Percentiles rank a stretch among this genome's conserved stretches.
Conservation (phyloP, 2,329 filamentous ascomycete genomes). For the Dryadomyces quercivorus region DNA sequence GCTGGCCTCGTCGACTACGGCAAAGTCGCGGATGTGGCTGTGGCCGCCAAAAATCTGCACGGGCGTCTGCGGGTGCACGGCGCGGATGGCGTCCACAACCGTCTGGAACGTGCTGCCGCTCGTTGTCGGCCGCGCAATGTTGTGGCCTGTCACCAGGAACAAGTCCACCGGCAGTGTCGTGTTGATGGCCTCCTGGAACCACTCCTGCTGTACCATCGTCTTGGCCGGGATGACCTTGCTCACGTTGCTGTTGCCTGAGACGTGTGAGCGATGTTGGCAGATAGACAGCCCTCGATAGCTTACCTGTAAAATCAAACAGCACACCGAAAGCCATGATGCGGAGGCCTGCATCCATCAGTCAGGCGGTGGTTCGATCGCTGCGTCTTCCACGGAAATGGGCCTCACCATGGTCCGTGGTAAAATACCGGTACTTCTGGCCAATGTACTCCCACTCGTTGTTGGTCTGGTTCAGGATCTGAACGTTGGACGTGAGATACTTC, state of each 20-base stretch:
- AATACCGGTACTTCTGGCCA: constrained; percentile 30
- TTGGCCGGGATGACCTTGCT: constrained; percentile 46
- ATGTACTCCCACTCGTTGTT: constrained; percentile 28
- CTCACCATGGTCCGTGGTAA: constrained; percentile 23
- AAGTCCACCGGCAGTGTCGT: constrained; percentile 43
- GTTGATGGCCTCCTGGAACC: constrained; percentile 48
- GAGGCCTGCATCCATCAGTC: constrained; percentile 16
- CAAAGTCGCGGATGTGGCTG: constrained; percentile 52
- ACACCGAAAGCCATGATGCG: constrained; percentile 32
- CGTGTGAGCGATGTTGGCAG: background rate
- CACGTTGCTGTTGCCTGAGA: constrained; percentile 42
- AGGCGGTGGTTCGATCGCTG: background rate
- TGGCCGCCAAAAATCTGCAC: constrained; percentile 56
- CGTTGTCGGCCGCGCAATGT: constrained; percentile 36
- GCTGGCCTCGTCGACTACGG: constrained; percentile 47
- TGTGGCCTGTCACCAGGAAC: constrained; percentile 53
- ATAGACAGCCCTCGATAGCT: constrained; percentile 12
- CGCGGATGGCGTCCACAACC: constrained; percentile 46
- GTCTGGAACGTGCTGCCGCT: constrained; percentile 28
- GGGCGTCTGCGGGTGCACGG: constrained; percentile 40
- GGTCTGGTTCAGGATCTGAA: constrained; percentile 27
- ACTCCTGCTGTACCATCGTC: constrained; percentile 37
- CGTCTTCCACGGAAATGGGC: background rate
- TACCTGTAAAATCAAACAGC: constrained; percentile 34
- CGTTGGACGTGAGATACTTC: constrained; percentile 32